Percentiles rank a stretch among this genome's conserved stretches.
phyloP scores from a whole-genome alignment of 2,329 filamentous ascomycete species.

The Xylaria arbuscula region DNA sequence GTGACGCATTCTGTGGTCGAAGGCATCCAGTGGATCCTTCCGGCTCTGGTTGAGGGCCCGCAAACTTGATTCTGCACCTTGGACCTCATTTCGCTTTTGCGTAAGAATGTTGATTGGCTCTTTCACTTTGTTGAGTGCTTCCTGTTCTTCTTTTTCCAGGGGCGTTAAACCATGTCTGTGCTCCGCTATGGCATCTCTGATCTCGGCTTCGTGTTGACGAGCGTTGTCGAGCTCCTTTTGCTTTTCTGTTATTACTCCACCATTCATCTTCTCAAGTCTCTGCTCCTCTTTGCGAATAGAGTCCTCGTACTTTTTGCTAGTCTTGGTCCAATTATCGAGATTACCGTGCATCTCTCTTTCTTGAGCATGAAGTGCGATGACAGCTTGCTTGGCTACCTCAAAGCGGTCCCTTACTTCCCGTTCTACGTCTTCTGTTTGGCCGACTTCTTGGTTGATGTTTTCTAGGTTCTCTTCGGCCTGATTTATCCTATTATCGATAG shows the following conservation, averaged over 20 bases:
- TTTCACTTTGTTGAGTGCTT: conserved; percentile 44
- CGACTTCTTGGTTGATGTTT: conserved; percentile 59
- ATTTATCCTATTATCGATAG: conserved; percentile 58
- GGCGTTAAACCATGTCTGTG: conserved; percentile 42
- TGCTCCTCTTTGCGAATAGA: conserved; percentile 67
- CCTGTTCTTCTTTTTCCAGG: conserved; percentile 47
- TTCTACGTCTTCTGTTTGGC: conserved; percentile 59
- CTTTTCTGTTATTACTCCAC: conserved; percentile 74
- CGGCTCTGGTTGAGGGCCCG: conserved; percentile 65
- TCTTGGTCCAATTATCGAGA: conserved; percentile 64
- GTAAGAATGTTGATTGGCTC: conserved; percentile 49
- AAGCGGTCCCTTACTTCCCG: conserved; percentile 63
- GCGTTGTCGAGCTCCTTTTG: conserved; percentile 68
- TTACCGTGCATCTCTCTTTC: conserved; percentile 73
- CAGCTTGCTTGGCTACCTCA: conserved; percentile 63
- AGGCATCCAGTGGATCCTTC: conserved; percentile 71
- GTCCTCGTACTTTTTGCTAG: conserved; percentile 57
- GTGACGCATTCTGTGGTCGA: conserved; percentile 68
- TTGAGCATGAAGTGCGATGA: conserved; percentile 67
- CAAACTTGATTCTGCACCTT: conserved; percentile 62
- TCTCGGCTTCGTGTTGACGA: conserved; percentile 60
- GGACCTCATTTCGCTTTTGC: conserved; percentile 65
- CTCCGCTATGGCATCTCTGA: conserved; percentile 49
- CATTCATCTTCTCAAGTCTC: conserved; percentile 74
- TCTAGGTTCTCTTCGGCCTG: conserved; percentile 55